Percentiles rank a stretch among this genome's conserved stretches.
Conservation (phyloP, 1,284 basidiomycete genomes). For the Takashimella tepidaria region DNA sequence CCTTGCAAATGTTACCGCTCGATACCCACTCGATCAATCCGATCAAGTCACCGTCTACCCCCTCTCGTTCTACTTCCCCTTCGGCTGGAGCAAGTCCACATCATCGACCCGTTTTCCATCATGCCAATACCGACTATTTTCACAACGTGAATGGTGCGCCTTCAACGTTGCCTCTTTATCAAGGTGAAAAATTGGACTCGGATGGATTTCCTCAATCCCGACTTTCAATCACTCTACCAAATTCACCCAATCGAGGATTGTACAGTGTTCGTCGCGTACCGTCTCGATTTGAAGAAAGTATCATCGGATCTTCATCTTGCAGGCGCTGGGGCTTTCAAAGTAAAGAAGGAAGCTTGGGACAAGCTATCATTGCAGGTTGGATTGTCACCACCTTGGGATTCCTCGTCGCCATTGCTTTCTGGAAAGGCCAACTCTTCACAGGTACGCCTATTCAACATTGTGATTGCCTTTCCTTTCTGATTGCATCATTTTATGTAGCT, state of each 20-base stretch:
- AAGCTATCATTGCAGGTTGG: slow-evolving; percentile 41
- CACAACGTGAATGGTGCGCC: neutral
- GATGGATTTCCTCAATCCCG: neutral
- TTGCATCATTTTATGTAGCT: slow-evolving; percentile 25
- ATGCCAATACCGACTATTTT: neutral
- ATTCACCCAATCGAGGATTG: neutral
- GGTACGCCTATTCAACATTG: slow-evolving; percentile 13
- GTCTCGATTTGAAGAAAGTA: neutral
- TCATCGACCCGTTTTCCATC: neutral
- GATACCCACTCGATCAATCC: neutral
- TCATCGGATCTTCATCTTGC: neutral
- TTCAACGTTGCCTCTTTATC: neutral
- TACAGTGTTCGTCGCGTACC: neutral
- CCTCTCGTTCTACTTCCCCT: neutral
- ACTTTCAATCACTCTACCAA: neutral
- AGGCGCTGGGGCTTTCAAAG: neutral
- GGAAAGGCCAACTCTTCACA: slow-evolving; percentile 40
- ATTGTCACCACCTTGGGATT: slow-evolving; percentile 39
- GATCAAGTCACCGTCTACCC: neutral
- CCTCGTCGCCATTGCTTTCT: slow-evolving; percentile 37
- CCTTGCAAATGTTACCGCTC: neutral
- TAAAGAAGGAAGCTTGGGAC: slow-evolving; percentile 26
- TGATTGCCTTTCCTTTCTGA: neutral
- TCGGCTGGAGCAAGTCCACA: neutral
- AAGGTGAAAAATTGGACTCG: neutral